Conservation (phyloP, 1,284 basidiomycete genomes). For the Cutaneotrichosporon dermatis region DNA sequence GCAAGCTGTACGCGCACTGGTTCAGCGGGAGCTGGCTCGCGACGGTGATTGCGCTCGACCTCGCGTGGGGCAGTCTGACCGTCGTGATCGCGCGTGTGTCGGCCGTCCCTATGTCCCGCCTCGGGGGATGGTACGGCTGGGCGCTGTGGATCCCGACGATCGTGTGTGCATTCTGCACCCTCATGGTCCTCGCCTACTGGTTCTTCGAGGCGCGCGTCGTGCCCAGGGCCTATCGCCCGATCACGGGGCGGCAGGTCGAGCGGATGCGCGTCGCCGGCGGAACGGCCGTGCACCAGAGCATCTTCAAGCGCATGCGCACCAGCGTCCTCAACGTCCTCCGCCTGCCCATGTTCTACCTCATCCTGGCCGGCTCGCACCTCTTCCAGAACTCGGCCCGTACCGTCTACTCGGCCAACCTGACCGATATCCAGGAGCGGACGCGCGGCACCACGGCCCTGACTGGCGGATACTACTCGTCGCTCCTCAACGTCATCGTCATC, state of each 20-base stretch:
- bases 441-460: conserved; percentile 35
- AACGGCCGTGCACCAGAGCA: neutral
- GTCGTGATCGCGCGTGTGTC: conserved; percentile 32
- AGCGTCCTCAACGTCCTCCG: conserved; percentile 12
- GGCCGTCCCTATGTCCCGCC: conserved; percentile 38
- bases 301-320: neutral
- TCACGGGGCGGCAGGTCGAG: conserved; percentile 10
- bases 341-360: conserved; percentile 18
- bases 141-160: conserved; percentile 33
- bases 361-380: conserved; percentile 19
- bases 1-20: conserved; percentile 44
- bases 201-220: conserved; percentile 29
- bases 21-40: conserved; percentile 34
- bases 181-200: conserved; percentile 21
- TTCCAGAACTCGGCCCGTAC: conserved; percentile 38
- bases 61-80: conserved; percentile 35
- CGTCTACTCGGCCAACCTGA: conserved; percentile 38
- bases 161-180: neutral
- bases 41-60: conserved; percentile 33
- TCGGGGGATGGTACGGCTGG: conserved; percentile 39
- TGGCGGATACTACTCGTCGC: conserved; percentile 42
- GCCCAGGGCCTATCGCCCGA: conserved; percentile 23
- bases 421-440: conserved; percentile 43
- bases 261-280: neutral
- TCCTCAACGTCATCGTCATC: conserved; percentile 44